Percentiles rank a stretch among this genome's conserved stretches.
These are phyloP conservation scores for Mycena capillaripes DNA, from an alignment of 768 basidiomycete genomes.

Conservation along the genomic window DNA sequence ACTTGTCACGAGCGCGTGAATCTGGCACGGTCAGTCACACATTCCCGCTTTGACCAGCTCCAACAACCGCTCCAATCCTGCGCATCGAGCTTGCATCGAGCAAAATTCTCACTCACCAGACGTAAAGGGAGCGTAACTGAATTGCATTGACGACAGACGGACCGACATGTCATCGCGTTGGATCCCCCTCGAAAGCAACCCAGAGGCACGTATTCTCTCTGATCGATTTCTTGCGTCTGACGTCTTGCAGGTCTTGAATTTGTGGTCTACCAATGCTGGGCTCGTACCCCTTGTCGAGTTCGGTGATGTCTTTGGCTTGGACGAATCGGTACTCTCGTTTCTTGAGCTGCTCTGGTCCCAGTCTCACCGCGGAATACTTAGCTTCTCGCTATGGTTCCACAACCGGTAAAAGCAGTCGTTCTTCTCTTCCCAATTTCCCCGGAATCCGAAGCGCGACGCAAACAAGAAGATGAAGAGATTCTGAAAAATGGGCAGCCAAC, in stretches of 20 bases:
- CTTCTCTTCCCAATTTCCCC: conserved; percentile 85
- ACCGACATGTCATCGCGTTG: conserved; percentile 55
- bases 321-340: conserved; percentile 65
- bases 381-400: conserved; percentile 78
- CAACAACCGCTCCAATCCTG: too few species aligned
- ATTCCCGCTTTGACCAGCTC: too few species aligned
- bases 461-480: conserved; percentile 72
- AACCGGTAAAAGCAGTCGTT: conserved; percentile 86
- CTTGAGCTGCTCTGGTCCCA: too few species aligned
- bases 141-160: neutral
- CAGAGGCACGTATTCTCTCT: conserved; percentile 46
- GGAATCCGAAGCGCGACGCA: conserved; percentile 61
- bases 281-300: conserved; percentile 68
- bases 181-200: conserved; percentile 89
- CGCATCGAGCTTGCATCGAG: too few species aligned
- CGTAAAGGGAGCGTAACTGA: too few species aligned
- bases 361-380: conserved; percentile 44
- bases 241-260: conserved; percentile 60
- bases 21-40: too few species aligned
- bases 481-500: conserved; percentile 56
- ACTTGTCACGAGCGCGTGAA: neutral
- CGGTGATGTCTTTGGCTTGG: conserved; percentile 81
- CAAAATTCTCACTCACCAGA: too few species aligned
- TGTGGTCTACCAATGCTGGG: conserved; percentile 82
- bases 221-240: conserved; percentile 21